A percentile compares a stretch with the other conserved stretches of the same genome.
These are phyloP conservation scores for Lactarius pseudohatsudake DNA, from an alignment of 768 basidiomycete species.

Conservation along the genomic window DNA sequence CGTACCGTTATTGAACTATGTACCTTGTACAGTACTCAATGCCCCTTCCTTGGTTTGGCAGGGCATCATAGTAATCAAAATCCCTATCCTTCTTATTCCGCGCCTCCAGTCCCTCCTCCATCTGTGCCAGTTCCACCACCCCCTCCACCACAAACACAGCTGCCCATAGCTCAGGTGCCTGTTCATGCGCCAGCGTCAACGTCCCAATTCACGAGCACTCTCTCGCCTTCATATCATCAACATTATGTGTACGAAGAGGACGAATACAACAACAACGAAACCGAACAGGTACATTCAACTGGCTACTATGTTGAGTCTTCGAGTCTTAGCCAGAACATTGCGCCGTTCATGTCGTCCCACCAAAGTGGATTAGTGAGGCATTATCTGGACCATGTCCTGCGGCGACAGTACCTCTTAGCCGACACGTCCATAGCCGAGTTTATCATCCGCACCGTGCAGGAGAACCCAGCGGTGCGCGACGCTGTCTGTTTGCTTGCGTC, in stretches of 20 bases:
- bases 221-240: constrained; percentile 26
- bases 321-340: constrained; percentile 27
- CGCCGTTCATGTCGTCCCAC: constrained; percentile 30
- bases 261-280: constrained; percentile 22
- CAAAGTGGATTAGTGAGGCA: constrained; percentile 39
- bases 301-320: constrained; percentile 28
- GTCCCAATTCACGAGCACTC: constrained; percentile 20
- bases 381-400: constrained; percentile 63
- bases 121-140: constrained; percentile 1
- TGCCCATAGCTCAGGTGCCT: constrained; percentile 1
- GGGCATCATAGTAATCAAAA: constrained; percentile 39
- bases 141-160: constrained; percentile 1
- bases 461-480: constrained; percentile 47
- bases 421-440: constrained; percentile 46
- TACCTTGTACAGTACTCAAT: constrained; percentile 70
- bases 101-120: constrained; percentile 13
- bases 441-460: constrained; percentile 51
- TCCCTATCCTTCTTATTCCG: constrained; percentile 29
- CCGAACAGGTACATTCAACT: constrained; percentile 15
- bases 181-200: neutral
- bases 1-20: constrained; percentile 68
- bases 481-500: constrained; percentile 64
- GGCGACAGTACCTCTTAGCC: constrained; percentile 69
- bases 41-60: constrained; percentile 48
- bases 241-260: constrained; percentile 28